Conservation (phyloP, 2,329 filamentous ascomycete species). For the Phaeosphaeriaceae sp. region DNA sequence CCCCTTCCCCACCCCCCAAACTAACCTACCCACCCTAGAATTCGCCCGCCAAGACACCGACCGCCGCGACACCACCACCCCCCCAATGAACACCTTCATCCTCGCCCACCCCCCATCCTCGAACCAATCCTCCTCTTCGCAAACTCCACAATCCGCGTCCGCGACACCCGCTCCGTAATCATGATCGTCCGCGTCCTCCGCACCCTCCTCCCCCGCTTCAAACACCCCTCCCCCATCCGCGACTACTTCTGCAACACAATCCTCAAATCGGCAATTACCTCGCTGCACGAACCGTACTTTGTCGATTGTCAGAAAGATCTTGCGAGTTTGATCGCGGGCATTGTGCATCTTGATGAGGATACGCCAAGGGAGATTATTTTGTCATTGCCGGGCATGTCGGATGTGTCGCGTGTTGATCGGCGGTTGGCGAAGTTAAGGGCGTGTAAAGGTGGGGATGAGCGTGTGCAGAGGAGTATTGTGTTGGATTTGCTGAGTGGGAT, state of each 20-base stretch:
- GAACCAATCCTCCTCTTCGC: slow-evolving; percentile 91
- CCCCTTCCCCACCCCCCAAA: not conserved
- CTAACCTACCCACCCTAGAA: slow-evolving; percentile 23
- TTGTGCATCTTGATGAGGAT: slow-evolving; percentile 76
- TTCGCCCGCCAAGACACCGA: slow-evolving; percentile 39
- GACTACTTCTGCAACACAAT: slow-evolving; percentile 91
- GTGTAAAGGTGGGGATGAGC: slow-evolving; percentile 61
- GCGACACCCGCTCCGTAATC: slow-evolving; percentile 85
- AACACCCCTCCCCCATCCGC: slow-evolving; percentile 64
- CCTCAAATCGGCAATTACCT: slow-evolving; percentile 86
- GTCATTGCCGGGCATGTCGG: slow-evolving; percentile 77
- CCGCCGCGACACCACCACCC: slow-evolving; percentile 53
- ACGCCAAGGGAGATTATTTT: slow-evolving; percentile 80
- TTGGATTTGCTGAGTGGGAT: slow-evolving; percentile 85
- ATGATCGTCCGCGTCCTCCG: slow-evolving; percentile 87
- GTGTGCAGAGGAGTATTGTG: slow-evolving; percentile 80
- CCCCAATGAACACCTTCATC: slow-evolving; percentile 80
- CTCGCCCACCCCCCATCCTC: slow-evolving; percentile 76
- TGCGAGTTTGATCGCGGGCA: slow-evolving; percentile 83
- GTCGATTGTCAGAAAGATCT: slow-evolving; percentile 95
- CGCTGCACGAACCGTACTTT: slow-evolving; percentile 93
- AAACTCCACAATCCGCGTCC: slow-evolving; percentile 86
- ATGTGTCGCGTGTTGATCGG: slow-evolving; percentile 65
- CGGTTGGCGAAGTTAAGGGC: slow-evolving; percentile 51
- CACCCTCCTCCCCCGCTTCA: slow-evolving; percentile 81